Conservation (phyloP, 768 basidiomycete species). For the Pleurotus pulmonarius region DNA sequence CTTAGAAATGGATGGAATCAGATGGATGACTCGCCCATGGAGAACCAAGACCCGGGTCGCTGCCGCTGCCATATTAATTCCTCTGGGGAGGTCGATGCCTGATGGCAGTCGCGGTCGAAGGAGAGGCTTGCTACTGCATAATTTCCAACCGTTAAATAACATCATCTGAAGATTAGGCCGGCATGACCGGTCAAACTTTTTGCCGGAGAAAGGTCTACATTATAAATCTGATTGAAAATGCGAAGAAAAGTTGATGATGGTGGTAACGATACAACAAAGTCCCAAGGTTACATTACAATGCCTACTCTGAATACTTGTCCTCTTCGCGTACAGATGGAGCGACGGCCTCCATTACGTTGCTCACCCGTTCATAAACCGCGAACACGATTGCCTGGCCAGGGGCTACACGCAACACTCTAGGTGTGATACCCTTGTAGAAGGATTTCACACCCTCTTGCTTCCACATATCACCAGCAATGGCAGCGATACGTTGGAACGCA, state of each 20-base stretch:
- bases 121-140: not conserved
- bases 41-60: slow-evolving; percentile 10
- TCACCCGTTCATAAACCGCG: slow-evolving; percentile 92
- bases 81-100: not conserved
- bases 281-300: slow-evolving; percentile 2
- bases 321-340: slow-evolving; percentile 52
- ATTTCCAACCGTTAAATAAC: not conserved
- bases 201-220: not conserved
- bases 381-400: slow-evolving; percentile 98
- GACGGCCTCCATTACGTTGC: slow-evolving; percentile 67
- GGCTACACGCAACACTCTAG: slow-evolving; percentile 91
- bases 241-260: not conserved
- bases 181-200: not conserved
- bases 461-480: slow-evolving; percentile 93
- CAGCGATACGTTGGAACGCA: slow-evolving; percentile 73
- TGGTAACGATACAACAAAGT: slow-evolving; percentile 1
- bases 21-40: slow-evolving; percentile 8
- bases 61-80: not conserved
- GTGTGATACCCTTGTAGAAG: slow-evolving; percentile 99
- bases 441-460: slow-evolving; percentile 79
- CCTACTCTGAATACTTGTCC: slow-evolving; percentile 63
- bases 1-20: not conserved
- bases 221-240: too few species aligned
- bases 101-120: too few species aligned
- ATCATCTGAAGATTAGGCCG: not conserved